Conservation (phyloP, 371 early-diverging fungal genomes). For the Mucor lusitanicus region DNA sequence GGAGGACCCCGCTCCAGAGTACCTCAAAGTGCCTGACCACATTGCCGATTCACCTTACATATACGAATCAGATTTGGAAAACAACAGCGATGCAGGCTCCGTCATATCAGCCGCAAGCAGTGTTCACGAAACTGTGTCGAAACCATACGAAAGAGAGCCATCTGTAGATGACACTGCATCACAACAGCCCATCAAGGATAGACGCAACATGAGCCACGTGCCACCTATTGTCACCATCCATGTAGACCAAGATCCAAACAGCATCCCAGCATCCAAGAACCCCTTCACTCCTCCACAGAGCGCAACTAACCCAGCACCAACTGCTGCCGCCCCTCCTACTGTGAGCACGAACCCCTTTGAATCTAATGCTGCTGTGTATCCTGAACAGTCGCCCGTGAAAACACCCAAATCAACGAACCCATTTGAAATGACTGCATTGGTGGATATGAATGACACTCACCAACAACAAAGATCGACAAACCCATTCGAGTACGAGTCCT, state of each 20-base stretch:
- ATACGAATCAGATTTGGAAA: background rate
- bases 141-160: background rate
- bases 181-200: background rate
- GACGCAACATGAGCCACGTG: constrained; percentile 11
- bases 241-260: background rate
- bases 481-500: background rate
- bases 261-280: background rate
- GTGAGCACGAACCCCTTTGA: constrained; percentile 8
- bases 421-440: background rate
- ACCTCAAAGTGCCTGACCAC: background rate
- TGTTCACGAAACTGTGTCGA: background rate
- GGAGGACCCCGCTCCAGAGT: background rate
- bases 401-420: constrained; percentile 5
- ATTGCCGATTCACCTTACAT: background rate
- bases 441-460: background rate
- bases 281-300: constrained; percentile 6
- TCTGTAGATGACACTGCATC: background rate
- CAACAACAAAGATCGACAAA: background rate
- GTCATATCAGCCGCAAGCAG: background rate
- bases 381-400: background rate
- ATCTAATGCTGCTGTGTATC: too few species aligned
- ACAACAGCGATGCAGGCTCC: background rate
- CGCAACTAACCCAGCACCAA: background rate
- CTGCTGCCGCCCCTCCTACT: background rate
- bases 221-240: constrained; percentile 4